Conservation (phyloP, 768 basidiomycete species). For the Suillus plorans region DNA sequence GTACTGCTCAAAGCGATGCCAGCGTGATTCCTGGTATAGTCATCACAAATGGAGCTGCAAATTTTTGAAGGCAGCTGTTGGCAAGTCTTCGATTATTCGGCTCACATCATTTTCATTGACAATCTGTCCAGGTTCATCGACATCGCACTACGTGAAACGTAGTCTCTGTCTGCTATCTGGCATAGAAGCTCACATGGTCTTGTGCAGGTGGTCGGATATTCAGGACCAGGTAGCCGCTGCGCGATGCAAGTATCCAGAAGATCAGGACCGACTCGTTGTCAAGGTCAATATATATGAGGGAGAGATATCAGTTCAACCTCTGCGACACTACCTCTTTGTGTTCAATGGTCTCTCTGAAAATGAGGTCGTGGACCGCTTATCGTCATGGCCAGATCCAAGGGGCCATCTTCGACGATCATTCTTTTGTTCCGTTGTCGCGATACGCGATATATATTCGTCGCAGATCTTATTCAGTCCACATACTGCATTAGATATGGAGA, state of each 20-base stretch:
- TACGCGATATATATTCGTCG: background rate
- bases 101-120: background rate
- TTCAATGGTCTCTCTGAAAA: background rate
- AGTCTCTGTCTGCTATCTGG: background rate
- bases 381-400: slow-evolving; percentile 1
- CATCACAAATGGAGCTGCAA: no score
- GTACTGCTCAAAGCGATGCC: no score
- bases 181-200: background rate
- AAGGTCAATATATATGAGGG: background rate
- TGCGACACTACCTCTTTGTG: background rate
- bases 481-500: slow-evolving; percentile 1
- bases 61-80: background rate
- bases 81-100: background rate
- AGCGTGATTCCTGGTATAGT: no score
- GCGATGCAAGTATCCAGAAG: background rate
- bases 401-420: background rate
- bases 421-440: background rate
- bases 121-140: background rate
- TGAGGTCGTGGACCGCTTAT: background rate
- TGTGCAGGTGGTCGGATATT: background rate
- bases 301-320: background rate
- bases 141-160: background rate
- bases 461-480: background rate
- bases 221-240: background rate
- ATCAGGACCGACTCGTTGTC: background rate